These are phyloP conservation scores for Hemisphaericaspora xylofermentans DNA, from an alignment of 1,139 yeast species.

Conservation along the genomic window DNA sequence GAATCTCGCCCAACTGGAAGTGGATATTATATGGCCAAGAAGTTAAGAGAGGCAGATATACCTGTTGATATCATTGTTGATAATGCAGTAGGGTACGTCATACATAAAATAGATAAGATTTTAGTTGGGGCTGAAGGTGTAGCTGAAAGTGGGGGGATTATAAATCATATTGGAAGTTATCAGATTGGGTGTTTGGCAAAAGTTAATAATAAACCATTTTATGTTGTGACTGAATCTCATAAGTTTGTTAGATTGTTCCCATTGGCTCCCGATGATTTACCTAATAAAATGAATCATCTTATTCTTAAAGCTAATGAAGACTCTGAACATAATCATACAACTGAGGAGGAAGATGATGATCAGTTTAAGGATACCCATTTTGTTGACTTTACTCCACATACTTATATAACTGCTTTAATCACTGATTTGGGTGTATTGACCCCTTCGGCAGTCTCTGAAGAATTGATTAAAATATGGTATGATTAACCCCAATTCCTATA, in stretches of 20 bases:
- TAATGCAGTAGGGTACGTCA: constrained; percentile 89
- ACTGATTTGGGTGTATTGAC: constrained; percentile 96
- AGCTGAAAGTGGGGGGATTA: constrained; percentile 97
- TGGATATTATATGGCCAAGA: constrained; percentile 73
- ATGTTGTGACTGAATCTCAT: constrained; percentile 92
- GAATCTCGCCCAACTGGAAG: constrained; percentile 88
- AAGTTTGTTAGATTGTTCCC: constrained; percentile 97
- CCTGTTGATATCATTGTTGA: constrained; percentile 91
- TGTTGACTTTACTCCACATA: constrained; percentile 94
- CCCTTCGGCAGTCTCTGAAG: constrained; percentile 97
- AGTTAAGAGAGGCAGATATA: constrained; percentile 72
- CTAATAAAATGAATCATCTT: constrained; percentile 41
- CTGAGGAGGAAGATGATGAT: constrained; percentile 28
- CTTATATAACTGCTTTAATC: constrained; percentile 89
- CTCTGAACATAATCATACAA: constrained; percentile 8
- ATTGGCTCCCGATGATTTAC: constrained; percentile 87
- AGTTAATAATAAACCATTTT: constrained; percentile 87
- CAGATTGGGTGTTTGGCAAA: constrained; percentile 94
- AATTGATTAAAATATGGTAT: constrained; percentile 96
- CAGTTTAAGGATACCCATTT: constrained; percentile 39
- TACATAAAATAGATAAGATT: constrained; percentile 88
- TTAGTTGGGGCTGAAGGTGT: constrained; percentile 99
- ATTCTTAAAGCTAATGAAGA: constrained; percentile 37
- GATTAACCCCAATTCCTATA: constrained; percentile 58
- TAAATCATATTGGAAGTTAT: constrained; percentile 92